phyloP scores from a whole-genome alignment of 495 filamentous ascomycete genomes.

The Emericellopsis terricola region DNA sequence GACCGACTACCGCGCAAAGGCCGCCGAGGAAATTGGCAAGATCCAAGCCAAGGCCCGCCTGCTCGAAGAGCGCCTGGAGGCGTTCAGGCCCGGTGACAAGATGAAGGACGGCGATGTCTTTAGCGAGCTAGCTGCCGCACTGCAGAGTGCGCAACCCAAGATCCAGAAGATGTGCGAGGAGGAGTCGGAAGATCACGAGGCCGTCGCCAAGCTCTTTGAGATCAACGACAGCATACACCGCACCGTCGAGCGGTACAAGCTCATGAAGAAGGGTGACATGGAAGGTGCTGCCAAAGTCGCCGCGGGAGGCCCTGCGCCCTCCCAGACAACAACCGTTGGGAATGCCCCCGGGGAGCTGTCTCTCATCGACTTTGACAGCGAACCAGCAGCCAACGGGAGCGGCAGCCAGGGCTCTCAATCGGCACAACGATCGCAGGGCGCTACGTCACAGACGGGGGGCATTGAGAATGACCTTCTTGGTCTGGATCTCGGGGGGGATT shows the following conservation, averaged over 20 bases:
- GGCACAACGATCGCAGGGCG: background rate
- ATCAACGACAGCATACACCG: conserved; percentile 98
- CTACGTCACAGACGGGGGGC: conserved; percentile 5
- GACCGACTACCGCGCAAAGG: conserved; percentile 94
- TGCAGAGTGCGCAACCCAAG: conserved; percentile 91
- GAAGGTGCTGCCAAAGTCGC: conserved; percentile 75
- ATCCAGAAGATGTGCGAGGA: conserved; percentile 99
- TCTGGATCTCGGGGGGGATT: conserved; percentile 27
- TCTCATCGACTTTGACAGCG: conserved; percentile 77
- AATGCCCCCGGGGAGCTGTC: conserved; percentile 55
- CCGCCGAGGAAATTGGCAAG: conserved; percentile 82
- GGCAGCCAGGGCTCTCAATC: background rate
- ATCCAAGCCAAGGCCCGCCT: conserved; percentile 86
- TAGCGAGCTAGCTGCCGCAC: conserved; percentile 81
- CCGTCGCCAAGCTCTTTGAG: conserved; percentile 84
- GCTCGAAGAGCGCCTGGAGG: conserved; percentile 81
- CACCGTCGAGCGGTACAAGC: conserved; percentile 84
- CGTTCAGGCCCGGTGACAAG: conserved; percentile 62
- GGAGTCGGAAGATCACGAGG: conserved; percentile 90
- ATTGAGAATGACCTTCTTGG: conserved; percentile 36
- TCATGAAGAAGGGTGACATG: conserved; percentile 84
- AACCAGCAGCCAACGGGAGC: conserved; percentile 37
- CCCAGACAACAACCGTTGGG: conserved; percentile 16
- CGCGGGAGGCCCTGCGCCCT: conserved; percentile 50
- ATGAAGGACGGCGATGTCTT: conserved; percentile 86